Conservation (phyloP, 179 eudicot genomes). For the Patellifolia procumbens region DNA sequence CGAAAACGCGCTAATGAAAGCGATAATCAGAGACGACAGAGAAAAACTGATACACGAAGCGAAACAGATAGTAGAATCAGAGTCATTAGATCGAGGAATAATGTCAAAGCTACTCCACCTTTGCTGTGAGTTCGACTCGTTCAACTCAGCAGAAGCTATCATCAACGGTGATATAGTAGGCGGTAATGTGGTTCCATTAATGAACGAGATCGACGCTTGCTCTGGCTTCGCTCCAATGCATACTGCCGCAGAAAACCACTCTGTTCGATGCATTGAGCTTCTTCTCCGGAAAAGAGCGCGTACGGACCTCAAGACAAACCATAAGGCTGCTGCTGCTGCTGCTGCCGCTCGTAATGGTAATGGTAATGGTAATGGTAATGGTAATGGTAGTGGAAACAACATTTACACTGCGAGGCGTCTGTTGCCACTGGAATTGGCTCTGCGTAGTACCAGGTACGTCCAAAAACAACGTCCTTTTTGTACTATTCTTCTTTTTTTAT, state of each 20-base stretch:
- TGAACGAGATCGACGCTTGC: slow-evolving; percentile 30
- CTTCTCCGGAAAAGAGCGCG: slow-evolving; percentile 37
- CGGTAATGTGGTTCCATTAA: slow-evolving; percentile 11
- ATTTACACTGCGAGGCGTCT: not conserved
- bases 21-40: slow-evolving; percentile 31
- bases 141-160: slow-evolving; percentile 24
- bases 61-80: not conserved
- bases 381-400: not conserved
- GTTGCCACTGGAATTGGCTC: slow-evolving; percentile 40
- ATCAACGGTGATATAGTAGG: slow-evolving; percentile 35
- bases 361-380: not conserved
- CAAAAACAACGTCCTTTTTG: slow-evolving; percentile 5
- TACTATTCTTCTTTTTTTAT: not conserved
- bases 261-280: slow-evolving; percentile 35
- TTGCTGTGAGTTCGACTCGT: slow-evolving; percentile 41
- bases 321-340: not conserved
- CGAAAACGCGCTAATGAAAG: slow-evolving; percentile 22
- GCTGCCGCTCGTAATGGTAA: not conserved
- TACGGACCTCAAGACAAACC: slow-evolving; percentile 38
- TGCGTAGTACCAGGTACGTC: slow-evolving; percentile 37
- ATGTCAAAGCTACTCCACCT: slow-evolving; percentile 33
- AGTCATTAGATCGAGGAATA: slow-evolving; percentile 23
- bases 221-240: slow-evolving; percentile 39
- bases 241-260: slow-evolving; percentile 41
- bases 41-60: slow-evolving; percentile 14